Evolutionary conservation across 805 yeast species (phyloP), one percentile per base, ranked within the genome.

Genomic region (Zygosaccharomyces bailii): DNA sequence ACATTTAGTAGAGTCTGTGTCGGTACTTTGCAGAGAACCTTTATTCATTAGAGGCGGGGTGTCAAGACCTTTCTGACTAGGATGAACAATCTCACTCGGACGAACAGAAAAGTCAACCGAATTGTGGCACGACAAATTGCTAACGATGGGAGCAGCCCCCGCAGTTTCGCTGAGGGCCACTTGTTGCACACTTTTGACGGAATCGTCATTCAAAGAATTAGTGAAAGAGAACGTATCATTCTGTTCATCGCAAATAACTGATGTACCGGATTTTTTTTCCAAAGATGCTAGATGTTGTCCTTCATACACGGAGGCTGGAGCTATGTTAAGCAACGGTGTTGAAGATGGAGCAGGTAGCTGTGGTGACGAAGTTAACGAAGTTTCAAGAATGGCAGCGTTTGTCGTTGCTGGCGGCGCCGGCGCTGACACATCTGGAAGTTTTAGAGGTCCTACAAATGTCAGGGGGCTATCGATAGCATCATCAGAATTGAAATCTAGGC

Each of bases 201-300:
- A 52, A 9, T 46, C 47, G 16, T 43, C 56, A 36, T 43, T 45
- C 19, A 47, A 35, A 2, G 59, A 52, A 13, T 36, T 44, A 1
- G 56, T 52, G 37, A 53, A 55, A 3, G 59, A 55, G 36, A 55
- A 55, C 13, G 44, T 46, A 24, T 52, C 57, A 16, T 46, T 41
- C 10, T 37, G 42, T 9, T 43, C 43, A 35, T 48, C 50, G 20
- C 29, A 10, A 29, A 24, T 45, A 14, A 42, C 29, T 7, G 40
- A 36, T 2, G 36, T 17, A 16, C 39, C 46, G 13, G 51, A 41
- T 31, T 44, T 42, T 6, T 41, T 34, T 18, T 34, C 30, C 9
- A n/a, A 21, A 20, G 18, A 14, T n/a, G 31, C 14, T 10, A 21
- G 7, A 18, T 9, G 20, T 19, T 25, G 13, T 7, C 19, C 20